A percentile compares a stretch with the other conserved stretches of the same genome.
Conservation (phyloP, 768 basidiomycete species). For the Phylloporus scabripes region DNA sequence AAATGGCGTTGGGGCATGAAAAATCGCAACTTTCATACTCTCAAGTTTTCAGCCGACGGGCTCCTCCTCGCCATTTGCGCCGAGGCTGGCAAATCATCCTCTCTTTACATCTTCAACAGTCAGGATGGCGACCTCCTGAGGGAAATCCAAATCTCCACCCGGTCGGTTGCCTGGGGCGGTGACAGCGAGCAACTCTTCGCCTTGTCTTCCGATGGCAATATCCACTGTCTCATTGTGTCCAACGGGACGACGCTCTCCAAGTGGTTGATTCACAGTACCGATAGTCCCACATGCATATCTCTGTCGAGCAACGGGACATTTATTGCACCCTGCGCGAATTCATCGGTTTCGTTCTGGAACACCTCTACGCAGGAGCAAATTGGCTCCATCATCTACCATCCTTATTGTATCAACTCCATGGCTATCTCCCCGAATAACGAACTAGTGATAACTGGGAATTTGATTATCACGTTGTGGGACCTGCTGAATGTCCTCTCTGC, state of each 20-base stretch:
- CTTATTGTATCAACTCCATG: background rate
- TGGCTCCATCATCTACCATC: background rate
- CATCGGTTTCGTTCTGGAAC: background rate
- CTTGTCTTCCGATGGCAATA: background rate
- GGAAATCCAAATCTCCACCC: background rate
- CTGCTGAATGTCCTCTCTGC: background rate
- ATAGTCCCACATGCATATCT: background rate
- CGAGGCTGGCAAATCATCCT: background rate
- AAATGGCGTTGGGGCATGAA: background rate
- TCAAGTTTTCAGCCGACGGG: background rate
- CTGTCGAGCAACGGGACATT: background rate
- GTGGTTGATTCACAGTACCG: background rate
- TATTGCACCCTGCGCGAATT: background rate
- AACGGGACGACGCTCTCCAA: background rate
- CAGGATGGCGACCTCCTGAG: background rate
- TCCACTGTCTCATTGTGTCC: background rate
- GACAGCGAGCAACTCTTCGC: background rate
- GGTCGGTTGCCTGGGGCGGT: background rate
- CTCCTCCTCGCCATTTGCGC: too few relatives aligned
- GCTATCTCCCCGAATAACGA: background rate
- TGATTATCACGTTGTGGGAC: background rate
- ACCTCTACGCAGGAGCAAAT: background rate
- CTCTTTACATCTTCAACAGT: background rate
- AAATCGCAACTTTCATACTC: background rate
- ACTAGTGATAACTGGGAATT: background rate